Percentiles rank a stretch among this genome's conserved stretches.
These are phyloP conservation scores for Aspergillus egyptiacus DNA, from an alignment of 495 filamentous ascomycete genomes.

Conservation along the genomic window DNA sequence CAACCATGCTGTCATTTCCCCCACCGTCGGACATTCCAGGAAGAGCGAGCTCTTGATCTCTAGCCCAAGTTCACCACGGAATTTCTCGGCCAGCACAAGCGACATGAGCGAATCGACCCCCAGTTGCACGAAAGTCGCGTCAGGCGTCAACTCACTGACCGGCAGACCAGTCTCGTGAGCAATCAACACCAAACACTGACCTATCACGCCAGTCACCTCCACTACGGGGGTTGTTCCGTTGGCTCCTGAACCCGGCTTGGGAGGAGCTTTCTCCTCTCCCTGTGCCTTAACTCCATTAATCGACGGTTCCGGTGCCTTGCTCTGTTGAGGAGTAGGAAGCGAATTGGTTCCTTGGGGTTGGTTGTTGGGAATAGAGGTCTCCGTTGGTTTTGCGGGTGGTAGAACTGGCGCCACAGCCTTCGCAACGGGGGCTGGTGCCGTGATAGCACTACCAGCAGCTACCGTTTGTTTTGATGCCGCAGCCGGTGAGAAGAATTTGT, in stretches of 20 bases:
- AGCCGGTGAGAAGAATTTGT: conserved; percentile 26
- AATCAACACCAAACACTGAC: conserved; percentile 6
- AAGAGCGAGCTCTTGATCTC: conserved; percentile 35
- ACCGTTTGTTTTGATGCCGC: background rate
- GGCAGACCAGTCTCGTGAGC: conserved; percentile 14
- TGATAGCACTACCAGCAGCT: background rate
- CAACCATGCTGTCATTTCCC: conserved; percentile 31
- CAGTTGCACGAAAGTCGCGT: conserved; percentile 14
- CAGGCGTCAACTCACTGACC: conserved; percentile 4
- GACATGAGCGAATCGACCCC: conserved; percentile 33
- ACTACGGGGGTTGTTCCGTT: background rate
- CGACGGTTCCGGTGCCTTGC: background rate
- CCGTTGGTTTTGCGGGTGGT: background rate
- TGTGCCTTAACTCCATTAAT: background rate
- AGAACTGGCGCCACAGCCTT: background rate
- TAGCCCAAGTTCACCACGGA: conserved; percentile 28
- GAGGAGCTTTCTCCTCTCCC: background rate
- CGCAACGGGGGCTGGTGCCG: background rate
- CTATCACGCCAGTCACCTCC: conserved; percentile 1
- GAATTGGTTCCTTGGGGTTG: background rate
- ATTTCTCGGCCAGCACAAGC: conserved; percentile 36
- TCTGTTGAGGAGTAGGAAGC: background rate
- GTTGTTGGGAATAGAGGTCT: background rate
- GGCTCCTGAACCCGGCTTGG: background rate
- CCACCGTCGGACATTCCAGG: conserved; percentile 36